Percentiles rank a stretch among this genome's conserved stretches.
phyloP scores from a whole-genome alignment of 2,329 filamentous ascomycete genomes.

The Neonectria punicea region DNA sequence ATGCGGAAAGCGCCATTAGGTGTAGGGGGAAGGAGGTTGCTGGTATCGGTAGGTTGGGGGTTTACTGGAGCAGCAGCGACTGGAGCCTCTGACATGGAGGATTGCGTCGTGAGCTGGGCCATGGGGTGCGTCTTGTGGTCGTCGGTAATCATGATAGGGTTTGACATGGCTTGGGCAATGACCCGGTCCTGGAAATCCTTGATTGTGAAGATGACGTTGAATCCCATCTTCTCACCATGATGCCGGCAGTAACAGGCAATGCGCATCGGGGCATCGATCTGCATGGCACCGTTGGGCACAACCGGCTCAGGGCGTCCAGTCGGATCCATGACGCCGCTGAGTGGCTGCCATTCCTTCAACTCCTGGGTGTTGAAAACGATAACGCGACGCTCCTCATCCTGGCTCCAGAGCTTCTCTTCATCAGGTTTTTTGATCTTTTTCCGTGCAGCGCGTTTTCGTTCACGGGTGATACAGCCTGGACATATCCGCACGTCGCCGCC shows the following conservation, averaged over 20 bases:
- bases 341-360: conserved; percentile 82
- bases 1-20: conserved; percentile 60
- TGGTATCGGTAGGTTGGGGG: conserved; percentile 42
- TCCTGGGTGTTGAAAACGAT: conserved; percentile 93
- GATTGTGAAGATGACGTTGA: conserved; percentile 92
- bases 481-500: conserved; percentile 97
- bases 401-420: conserved; percentile 88
- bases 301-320: conserved; percentile 58
- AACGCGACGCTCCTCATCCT: conserved; percentile 82
- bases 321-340: conserved; percentile 60
- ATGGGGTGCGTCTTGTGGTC: conserved; percentile 87
- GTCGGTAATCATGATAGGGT: conserved; percentile 96
- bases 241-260: conserved; percentile 98
- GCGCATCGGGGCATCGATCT: conserved; percentile 89
- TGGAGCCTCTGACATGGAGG: conserved; percentile 42
- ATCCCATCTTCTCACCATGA: conserved; percentile 92
- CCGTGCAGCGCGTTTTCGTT: conserved; percentile 88
- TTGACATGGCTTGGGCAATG: conserved; percentile 85
- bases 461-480: conserved; percentile 87
- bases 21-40: conserved; percentile 46
- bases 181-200: conserved; percentile 82
- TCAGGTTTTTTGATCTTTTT: conserved; percentile 96
- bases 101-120: conserved; percentile 42
- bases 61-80: conserved; percentile 29
- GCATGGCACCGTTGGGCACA: conserved; percentile 69